phyloP scores from a whole-genome alignment of 306 rosid species.

The Inga oerstediana region DNA sequence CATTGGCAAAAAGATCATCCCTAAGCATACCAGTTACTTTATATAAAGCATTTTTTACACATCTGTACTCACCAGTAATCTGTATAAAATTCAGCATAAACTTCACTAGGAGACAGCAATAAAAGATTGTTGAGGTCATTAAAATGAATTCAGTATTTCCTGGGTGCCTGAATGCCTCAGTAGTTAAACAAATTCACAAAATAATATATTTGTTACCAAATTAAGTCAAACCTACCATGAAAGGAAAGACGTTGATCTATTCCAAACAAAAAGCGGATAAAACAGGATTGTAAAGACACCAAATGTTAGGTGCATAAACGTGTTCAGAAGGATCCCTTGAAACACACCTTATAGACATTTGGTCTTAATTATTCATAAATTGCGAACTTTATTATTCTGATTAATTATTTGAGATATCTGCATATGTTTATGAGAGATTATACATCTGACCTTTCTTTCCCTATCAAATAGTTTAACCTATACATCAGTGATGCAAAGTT shows the following conservation, averaged over 20 bases:
- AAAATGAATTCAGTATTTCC: constrained; percentile 26
- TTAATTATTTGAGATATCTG: constrained; percentile 20
- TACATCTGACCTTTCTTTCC: constrained; percentile 12
- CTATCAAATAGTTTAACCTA: constrained; percentile 3
- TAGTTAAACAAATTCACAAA: constrained; percentile 9
- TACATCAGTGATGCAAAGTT: neutral
- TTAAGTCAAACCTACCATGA: constrained; percentile 2
- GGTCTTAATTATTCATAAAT: neutral
- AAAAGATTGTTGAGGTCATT: constrained; percentile 26
- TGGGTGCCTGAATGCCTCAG: constrained; percentile 1
- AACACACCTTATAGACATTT: neutral
- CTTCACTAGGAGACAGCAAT: constrained; percentile 21
- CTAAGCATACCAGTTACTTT: constrained; percentile 54
- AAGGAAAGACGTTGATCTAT: neutral
- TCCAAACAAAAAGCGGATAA: constrained; percentile 13
- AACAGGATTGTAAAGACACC: constrained; percentile 26
- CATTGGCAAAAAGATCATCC: constrained; percentile 36
- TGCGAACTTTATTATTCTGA: constrained; percentile 4
- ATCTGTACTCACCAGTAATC: constrained; percentile 58
- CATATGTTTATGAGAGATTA: constrained; percentile 2
- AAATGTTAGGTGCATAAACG: neutral
- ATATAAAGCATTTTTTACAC: constrained; percentile 54
- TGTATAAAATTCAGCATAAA: constrained; percentile 43
- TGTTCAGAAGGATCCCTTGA: constrained; percentile 4
- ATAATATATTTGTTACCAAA: constrained; percentile 16